These are phyloP conservation scores for Bolboschoenoplectus hybrid DNA, from an alignment of 202 grass and related monocot species.

Conservation along the genomic window DNA sequence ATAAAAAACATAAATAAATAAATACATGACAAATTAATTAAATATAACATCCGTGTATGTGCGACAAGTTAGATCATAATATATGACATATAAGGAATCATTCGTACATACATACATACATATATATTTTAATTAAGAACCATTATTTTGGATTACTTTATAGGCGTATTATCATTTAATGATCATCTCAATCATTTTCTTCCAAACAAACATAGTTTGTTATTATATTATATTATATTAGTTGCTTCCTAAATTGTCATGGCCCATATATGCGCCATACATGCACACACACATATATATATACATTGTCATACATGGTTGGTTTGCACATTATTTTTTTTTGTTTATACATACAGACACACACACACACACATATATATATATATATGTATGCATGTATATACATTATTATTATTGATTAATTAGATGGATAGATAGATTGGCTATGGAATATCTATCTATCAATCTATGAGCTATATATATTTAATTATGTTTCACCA, in stretches of 20 bases:
- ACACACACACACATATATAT: background rate
- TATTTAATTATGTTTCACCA: background rate
- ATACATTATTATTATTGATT: background rate
- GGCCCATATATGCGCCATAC: background rate
- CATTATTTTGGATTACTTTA: background rate
- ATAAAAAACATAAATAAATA: background rate
- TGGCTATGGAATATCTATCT: background rate
- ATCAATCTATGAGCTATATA: background rate
- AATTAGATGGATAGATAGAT: background rate
- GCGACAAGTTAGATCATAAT: background rate
- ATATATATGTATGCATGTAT: background rate
- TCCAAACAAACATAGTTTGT: background rate
- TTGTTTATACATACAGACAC: background rate
- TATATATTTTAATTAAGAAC: background rate
- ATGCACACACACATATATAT: background rate
- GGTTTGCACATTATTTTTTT: background rate
- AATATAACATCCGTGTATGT: background rate
- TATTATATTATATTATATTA: background rate
- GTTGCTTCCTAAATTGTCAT: background rate
- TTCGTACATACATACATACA: background rate
- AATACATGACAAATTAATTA: background rate
- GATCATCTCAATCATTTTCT: background rate
- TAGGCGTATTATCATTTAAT: background rate
- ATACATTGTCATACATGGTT: background rate
- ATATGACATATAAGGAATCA: background rate